Evolutionary conservation across 495 filamentous ascomycete species (phyloP).

Genomic region (Tuber brumale): DNA sequence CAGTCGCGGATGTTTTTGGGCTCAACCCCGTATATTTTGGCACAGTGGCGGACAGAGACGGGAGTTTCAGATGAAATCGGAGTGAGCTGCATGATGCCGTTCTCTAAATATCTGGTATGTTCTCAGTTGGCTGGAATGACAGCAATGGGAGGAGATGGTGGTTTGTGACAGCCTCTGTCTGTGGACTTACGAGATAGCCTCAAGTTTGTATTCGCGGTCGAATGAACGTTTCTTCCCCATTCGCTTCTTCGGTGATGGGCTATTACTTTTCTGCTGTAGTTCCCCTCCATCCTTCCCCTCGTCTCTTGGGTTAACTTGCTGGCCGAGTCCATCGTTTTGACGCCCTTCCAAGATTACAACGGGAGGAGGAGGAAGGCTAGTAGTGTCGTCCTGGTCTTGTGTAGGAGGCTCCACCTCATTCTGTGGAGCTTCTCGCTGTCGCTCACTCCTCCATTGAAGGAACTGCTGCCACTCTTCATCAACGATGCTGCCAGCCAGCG

Average conservation of each 20-base stretch:
- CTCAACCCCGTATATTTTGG: slow-evolving; percentile 34
- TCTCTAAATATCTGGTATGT: slow-evolving; percentile 30
- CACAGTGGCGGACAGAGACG: slow-evolving; percentile 33
- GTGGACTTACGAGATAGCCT: slow-evolving; percentile 35
- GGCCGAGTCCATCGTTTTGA: background rate
- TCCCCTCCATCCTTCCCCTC: slow-evolving; percentile 8
- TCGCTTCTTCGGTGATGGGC: slow-evolving; percentile 10
- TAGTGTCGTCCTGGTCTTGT: background rate
- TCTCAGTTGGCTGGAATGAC: slow-evolving; percentile 6
- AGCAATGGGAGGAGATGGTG: background rate
- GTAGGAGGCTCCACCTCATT: slow-evolving; percentile 1
- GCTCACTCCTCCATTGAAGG: slow-evolving; percentile 30
- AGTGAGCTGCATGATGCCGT: slow-evolving; percentile 32
- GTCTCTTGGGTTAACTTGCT: slow-evolving; percentile 18
- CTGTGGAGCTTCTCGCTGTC: slow-evolving; percentile 30
- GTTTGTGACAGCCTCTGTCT: background rate
- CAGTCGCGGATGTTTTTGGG: slow-evolving; percentile 37
- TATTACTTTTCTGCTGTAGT: slow-evolving; percentile 13
- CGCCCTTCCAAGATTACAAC: background rate
- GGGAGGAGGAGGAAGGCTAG: background rate
- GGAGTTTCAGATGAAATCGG: slow-evolving; percentile 26
- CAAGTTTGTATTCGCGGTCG: slow-evolving; percentile 35
- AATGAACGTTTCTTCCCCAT: slow-evolving; percentile 34
- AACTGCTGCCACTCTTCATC: slow-evolving; percentile 36
- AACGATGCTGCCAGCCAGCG: slow-evolving; percentile 25